Evolutionary conservation across 1,284 basidiomycete genomes (phyloP).

Genomic region (Moniliella sp.): DNA sequence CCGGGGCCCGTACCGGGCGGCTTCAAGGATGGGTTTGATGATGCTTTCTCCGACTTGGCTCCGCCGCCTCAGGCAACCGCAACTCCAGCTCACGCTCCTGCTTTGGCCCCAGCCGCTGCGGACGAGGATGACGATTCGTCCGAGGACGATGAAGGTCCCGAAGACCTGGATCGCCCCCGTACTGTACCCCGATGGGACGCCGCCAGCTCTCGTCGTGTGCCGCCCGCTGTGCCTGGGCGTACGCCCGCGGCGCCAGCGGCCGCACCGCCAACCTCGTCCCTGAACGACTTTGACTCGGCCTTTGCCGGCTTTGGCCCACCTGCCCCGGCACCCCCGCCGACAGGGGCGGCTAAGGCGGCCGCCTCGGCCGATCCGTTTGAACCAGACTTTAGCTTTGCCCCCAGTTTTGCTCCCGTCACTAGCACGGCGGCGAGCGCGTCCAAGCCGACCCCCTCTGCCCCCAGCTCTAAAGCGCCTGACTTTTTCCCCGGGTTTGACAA

Average conservation of each 20-base stretch:
- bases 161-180: too few relatives aligned
- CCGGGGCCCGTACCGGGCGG: too few relatives aligned
- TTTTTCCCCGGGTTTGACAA: too few relatives aligned
- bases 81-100: not conserved
- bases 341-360: slow-evolving; percentile 4
- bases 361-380: slow-evolving; percentile 17
- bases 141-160: slow-evolving; percentile 3
- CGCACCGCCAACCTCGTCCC: not conserved
- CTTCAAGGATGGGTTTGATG: too few relatives aligned
- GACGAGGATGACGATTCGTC: slow-evolving; percentile 4
- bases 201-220: slow-evolving; percentile 13
- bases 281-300: slow-evolving; percentile 11
- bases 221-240: slow-evolving; percentile 1
- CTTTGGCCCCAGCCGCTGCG: slow-evolving; percentile 6
- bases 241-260: not conserved
- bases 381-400: slow-evolving; percentile 25
- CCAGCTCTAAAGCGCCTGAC: too few relatives aligned
- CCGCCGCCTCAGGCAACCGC: slow-evolving; percentile 13
- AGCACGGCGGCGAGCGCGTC: slow-evolving; percentile 2
- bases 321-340: slow-evolving; percentile 1
- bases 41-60: slow-evolving; percentile 43
- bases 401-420: slow-evolving; percentile 9
- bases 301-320: slow-evolving; percentile 17
- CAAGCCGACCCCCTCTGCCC: slow-evolving; percentile 1
- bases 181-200: too few relatives aligned